Conservation (phyloP, 2,329 filamentous ascomycete species). For the Penicillium sp. region DNA sequence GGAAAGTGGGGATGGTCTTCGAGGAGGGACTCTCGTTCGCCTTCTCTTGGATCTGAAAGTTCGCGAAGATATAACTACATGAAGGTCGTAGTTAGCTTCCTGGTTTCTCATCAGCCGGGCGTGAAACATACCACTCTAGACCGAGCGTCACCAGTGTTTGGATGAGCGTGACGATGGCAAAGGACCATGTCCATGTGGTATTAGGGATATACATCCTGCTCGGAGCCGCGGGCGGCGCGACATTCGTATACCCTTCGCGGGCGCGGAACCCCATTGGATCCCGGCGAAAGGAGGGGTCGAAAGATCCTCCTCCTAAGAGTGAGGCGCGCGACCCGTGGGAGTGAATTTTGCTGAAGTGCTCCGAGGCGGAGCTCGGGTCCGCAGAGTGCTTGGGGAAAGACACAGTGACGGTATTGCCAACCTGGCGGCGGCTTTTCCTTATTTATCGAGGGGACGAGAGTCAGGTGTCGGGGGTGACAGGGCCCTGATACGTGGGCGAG, state of each 20-base stretch:
- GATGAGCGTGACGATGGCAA: constrained; percentile 68
- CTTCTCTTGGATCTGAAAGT: constrained; percentile 65
- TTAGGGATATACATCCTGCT: constrained; percentile 72
- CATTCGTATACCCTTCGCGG: constrained; percentile 50
- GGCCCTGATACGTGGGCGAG: constrained; percentile 11
- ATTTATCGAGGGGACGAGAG: constrained; percentile 8
- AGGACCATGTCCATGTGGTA: constrained; percentile 84
- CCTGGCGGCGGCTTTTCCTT: constrained; percentile 25
- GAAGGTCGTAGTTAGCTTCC: background rate
- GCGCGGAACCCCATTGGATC: constrained; percentile 51
- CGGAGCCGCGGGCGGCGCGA: constrained; percentile 31
- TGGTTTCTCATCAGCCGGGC: background rate
- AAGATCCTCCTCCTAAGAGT: constrained; percentile 59
- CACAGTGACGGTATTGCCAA: constrained; percentile 36
- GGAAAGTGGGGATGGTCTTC: constrained; percentile 83
- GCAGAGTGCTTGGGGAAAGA: constrained; percentile 27
- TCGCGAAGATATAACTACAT: constrained; percentile 79
- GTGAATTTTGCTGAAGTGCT: constrained; percentile 53
- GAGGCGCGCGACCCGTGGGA: constrained; percentile 57
- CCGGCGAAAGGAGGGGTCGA: constrained; percentile 51
- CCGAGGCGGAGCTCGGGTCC: constrained; percentile 39
- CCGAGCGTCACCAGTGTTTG: constrained; percentile 79
- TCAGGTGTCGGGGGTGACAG: constrained; percentile 5
- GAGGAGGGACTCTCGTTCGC: constrained; percentile 44
- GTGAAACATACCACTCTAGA: constrained; percentile 73